phyloP scores from a whole-genome alignment of 768 basidiomycete species.

The Suillus subluteus region DNA sequence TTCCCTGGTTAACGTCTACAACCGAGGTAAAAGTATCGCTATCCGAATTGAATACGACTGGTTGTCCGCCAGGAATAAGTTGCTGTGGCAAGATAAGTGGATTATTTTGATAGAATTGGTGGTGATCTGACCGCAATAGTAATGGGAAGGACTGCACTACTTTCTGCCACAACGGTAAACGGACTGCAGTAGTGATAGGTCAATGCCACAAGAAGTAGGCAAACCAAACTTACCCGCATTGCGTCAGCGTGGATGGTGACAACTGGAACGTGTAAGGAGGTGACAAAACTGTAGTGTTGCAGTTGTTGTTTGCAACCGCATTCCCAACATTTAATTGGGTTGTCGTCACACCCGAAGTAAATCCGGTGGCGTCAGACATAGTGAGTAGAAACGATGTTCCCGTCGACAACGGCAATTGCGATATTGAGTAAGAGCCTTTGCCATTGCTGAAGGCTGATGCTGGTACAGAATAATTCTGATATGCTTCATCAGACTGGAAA shows the following conservation, averaged over 20 bases:
- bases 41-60: conserved; percentile 45
- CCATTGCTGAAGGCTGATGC: too few species aligned
- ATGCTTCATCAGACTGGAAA: too few species aligned
- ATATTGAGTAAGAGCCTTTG: too few species aligned
- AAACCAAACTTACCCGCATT: conserved; percentile 55
- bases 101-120: background rate
- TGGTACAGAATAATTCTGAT: too few species aligned
- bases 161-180: too few species aligned
- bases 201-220: conserved; percentile 6
- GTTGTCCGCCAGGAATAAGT: conserved; percentile 63
- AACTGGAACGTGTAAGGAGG: conserved; percentile 48
- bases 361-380: too few species aligned
- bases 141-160: too few species aligned
- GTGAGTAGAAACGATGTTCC: too few species aligned
- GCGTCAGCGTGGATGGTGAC: conserved; percentile 49
- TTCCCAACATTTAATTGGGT: conserved; percentile 49
- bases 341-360: conserved; percentile 43
- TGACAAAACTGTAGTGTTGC: conserved; percentile 50
- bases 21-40: conserved; percentile 52
- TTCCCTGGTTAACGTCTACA: conserved; percentile 58
- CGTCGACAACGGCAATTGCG: too few species aligned
- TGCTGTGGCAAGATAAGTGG: conserved; percentile 42
- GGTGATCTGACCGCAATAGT: conserved; percentile 48
- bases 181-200: conserved; percentile 36
- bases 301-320: conserved; percentile 44